Evolutionary conservation across 805 yeast species (phyloP), one percentile per base, ranked within the genome.

Genomic region (Metschnikowia reukaufii): DNA sequence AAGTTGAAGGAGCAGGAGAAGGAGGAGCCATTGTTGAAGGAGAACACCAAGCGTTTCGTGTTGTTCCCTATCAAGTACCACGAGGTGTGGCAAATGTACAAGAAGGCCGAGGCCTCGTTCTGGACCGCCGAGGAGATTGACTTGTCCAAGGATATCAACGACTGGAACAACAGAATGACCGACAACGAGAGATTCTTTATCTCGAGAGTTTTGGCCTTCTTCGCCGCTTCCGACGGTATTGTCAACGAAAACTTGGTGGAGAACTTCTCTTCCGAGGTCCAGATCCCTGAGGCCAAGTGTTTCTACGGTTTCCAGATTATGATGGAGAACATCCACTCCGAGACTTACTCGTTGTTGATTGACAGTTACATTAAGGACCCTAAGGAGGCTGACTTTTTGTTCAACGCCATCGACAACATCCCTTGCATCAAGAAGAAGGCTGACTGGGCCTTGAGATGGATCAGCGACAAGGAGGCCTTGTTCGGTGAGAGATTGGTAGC

Each of bases 91-190:
- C 96, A 92, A 71, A 91, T 95, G 78, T 92, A 92, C 74, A 92
- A 92, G 78, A 89, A 92, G 74, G 97, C 98, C 42, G 99, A 94
- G 78, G 99, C 99, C 13, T 92, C 98, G 5, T 92, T 92, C 80
- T 92, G 99, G 99, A 94, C 98, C 34, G 97, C 98, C 39, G 99
- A 92, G 76, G 99, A 94, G 74, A 90, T 92, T 57, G 99, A 92
- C 72, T 81, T 92, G 55, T 84, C 95, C 46, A 94, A 92, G 77
- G 99, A 92, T 70, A 65, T 78, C 50, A 80, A 79, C 61, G 99
- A 92, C 74, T 92, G 99, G 99, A 91, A 88, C 67, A 81, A 86
- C 74, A 77, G 77, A 63, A 76, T 92, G 76, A 91, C 78, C 65
- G 94, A 88, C 48, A 92, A 91, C 67, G 99, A 92, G 78, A 82